Base-by-base conservation (phyloP, 805 yeast species). In the Metschnikowia orientalis region DNA sequence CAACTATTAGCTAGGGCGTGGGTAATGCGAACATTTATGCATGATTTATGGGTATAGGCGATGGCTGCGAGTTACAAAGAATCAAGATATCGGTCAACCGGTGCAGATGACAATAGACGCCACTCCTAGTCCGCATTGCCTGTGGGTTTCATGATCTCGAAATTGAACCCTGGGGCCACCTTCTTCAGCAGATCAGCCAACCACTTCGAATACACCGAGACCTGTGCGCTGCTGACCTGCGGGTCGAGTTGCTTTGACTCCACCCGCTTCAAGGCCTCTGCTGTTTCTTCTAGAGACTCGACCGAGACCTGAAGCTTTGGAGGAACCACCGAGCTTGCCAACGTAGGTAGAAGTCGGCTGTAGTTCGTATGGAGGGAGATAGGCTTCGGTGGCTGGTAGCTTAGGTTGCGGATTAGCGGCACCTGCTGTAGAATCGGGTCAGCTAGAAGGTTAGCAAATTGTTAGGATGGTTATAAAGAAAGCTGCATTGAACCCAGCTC, bases 371-470 rank as follows among this genome's bases (percentile, higher is more conserved):
- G 74, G 22, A 77, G 57, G 5, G 75, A 67, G 9, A 77, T 66
- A 1, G 81, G 71, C 38, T 65, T 71, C 11, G 83, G 81, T 1
- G 78, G 73, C 35, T 63, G 69, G 40, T 56, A 66, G 16, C 58
- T 56, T 3, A 78, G 81, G 36, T 77, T 73, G 23, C 69, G 59
- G 10, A 74, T 67, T 23, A 77, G 61, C 0, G 83, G 82, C 0
- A 77, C 69, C 40, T 75, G 77, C 21, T 69, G 59, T 5, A 76
- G 57, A 9, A 70, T 40, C 0, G 73, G 64, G 40, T 75, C 76
- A 16, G 69, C 75, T 71, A 23, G 12, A 6, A 16, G 21, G 32
- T 39, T 32, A 39, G 39, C 28, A 30, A 6, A 5, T 8, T 16
- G 41, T 13, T 20, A 24, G 28, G n/a, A 15, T 2, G 15, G 12